Percentiles rank a stretch among this genome's conserved stretches.
phyloP scores from a whole-genome alignment of 192 early-diverging fungal species.

The Helicostylum pulchrum region DNA sequence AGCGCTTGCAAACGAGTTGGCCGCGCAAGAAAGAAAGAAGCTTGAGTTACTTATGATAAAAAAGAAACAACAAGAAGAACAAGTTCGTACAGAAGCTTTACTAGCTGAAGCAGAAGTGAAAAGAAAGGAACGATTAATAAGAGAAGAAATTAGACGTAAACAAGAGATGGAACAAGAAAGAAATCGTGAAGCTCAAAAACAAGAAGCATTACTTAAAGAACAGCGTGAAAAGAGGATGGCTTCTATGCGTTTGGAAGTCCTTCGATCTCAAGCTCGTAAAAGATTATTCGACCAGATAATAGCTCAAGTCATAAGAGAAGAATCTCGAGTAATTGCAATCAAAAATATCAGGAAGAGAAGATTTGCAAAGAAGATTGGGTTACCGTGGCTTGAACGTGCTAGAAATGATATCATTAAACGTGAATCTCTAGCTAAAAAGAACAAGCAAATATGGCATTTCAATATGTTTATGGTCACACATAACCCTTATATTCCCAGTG shows the following conservation, averaged over 20 bases:
- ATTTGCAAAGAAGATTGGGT: neutral
- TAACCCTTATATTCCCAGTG: no score
- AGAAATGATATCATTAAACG: no score
- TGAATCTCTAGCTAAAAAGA: no score
- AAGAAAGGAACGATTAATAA: neutral
- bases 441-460: no score
- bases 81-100: no score
- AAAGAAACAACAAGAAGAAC: neutral
- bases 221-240: neutral
- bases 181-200: neutral
- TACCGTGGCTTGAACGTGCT: neutral
- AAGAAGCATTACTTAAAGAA: neutral
- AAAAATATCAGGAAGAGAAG: conserved; percentile 7
- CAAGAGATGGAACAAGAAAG: neutral
- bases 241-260: neutral
- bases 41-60: neutral
- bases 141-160: neutral
- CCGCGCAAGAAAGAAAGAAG: neutral
- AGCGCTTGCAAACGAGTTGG: neutral
- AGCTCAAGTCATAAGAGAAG: neutral
- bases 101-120: conserved; percentile 3
- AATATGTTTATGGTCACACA: no score
- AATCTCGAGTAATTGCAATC: neutral
- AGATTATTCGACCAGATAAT: neutral
- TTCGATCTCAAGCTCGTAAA: neutral